Evolutionary conservation across 2,329 filamentous ascomycete species (phyloP).

Genomic region (Thielaviopsis punctulata): DNA sequence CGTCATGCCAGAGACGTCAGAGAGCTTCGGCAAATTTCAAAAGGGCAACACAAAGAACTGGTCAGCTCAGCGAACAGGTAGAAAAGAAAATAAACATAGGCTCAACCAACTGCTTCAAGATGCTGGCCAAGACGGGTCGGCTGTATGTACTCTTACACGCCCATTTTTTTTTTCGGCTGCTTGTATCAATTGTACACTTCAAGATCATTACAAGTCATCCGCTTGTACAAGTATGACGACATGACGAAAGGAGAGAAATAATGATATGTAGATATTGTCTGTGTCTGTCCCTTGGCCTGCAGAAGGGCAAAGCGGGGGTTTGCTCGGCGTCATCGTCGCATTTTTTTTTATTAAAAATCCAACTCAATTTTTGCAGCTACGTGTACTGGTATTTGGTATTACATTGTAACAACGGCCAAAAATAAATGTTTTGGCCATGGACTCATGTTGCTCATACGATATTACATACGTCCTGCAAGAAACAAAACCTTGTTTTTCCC

Average conservation of each 20-base stretch:
- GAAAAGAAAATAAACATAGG: too few relatives aligned
- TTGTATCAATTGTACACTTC: too few relatives aligned
- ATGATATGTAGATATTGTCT: not conserved
- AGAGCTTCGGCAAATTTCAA: not conserved
- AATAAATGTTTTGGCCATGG: not conserved
- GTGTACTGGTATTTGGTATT: not conserved
- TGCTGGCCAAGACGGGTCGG: not conserved
- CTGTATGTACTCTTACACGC: too few relatives aligned
- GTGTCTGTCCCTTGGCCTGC: not conserved
- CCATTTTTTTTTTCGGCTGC: too few relatives aligned
- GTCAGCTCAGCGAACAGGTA: too few relatives aligned
- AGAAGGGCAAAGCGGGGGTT: not conserved
- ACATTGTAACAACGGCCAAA: not conserved
- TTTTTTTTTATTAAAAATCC: too few relatives aligned
- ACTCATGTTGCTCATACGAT: constrained; percentile 9
- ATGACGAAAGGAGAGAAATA: not conserved
- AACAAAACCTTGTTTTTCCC: too few relatives aligned
- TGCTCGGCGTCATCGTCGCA: not conserved
- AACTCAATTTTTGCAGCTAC: too few relatives aligned
- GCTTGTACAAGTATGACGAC: not conserved
- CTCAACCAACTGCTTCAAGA: too few relatives aligned
- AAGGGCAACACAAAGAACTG: not conserved
- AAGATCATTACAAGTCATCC: too few relatives aligned
- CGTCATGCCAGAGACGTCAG: not conserved
- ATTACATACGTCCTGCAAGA: too few relatives aligned